A percentile compares a stretch with the other conserved stretches of the same genome.
phyloP scores from a whole-genome alignment of 192 early-diverging fungal genomes.

The Coemansia sp. region DNA sequence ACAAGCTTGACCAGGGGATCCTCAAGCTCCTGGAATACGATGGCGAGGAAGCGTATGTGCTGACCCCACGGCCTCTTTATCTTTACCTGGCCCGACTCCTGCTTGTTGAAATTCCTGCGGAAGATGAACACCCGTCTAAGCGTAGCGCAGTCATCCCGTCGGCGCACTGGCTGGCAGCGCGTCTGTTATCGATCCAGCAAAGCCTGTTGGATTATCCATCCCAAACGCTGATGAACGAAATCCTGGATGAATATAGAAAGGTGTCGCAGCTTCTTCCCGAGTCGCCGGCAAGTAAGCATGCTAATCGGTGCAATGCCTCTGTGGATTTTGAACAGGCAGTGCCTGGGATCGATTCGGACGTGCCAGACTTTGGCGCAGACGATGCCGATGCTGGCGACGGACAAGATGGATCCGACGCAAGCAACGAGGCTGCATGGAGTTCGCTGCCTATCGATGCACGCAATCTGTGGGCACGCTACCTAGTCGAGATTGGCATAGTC shows the following conservation, averaged over 20 bases:
- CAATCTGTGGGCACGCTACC: constrained; percentile 60
- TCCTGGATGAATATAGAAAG: constrained; percentile 19
- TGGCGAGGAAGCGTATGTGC: constrained; percentile 81
- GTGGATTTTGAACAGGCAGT: constrained; percentile 3
- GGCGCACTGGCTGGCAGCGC: constrained; percentile 73
- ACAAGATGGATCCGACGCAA: neutral
- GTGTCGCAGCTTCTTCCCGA: constrained; percentile 14
- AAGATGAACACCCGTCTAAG: constrained; percentile 13
- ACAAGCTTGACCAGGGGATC: constrained; percentile 24
- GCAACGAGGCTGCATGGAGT: constrained; percentile 11
- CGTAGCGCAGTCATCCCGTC: constrained; percentile 26
- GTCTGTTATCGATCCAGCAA: constrained; percentile 77
- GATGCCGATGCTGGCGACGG: neutral
- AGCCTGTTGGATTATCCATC: constrained; percentile 48
- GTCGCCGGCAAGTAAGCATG: constrained; percentile 17
- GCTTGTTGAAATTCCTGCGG: constrained; percentile 58
- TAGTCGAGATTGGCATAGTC: constrained; percentile 78
- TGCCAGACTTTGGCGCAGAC: neutral
- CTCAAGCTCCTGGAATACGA: constrained; percentile 66
- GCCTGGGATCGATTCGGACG: neutral
- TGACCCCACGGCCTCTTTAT: constrained; percentile 68
- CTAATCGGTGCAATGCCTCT: neutral
- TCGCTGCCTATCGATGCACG: constrained; percentile 14
- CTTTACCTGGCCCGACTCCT: constrained; percentile 66
- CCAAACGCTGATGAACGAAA: constrained; percentile 60